Percentiles rank a stretch among this genome's conserved stretches.
Conservation (phyloP, 2,329 filamentous ascomycete species). For the Colletotrichum navitas region DNA sequence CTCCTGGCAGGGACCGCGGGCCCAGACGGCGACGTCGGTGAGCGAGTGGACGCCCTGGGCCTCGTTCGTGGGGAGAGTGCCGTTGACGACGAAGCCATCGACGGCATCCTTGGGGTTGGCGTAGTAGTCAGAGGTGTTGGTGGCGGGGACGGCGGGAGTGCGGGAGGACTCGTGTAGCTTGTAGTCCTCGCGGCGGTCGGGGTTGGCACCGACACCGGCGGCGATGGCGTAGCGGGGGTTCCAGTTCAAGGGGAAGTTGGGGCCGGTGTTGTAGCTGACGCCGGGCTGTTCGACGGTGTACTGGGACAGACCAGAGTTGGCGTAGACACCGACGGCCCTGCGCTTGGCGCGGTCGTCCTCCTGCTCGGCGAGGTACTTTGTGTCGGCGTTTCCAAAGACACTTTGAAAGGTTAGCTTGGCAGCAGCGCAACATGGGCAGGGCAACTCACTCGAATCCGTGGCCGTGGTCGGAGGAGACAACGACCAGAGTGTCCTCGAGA, state of each 20-base stretch:
- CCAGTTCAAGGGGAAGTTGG: slow-evolving; percentile 87
- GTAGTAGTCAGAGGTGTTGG: slow-evolving; percentile 69
- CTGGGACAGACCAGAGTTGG: slow-evolving; percentile 79
- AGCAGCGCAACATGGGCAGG: not conserved
- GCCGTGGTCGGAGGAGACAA: slow-evolving; percentile 90
- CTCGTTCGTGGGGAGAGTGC: slow-evolving; percentile 75
- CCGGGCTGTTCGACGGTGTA: slow-evolving; percentile 73
- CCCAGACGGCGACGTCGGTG: slow-evolving; percentile 84
- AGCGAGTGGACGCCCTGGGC: slow-evolving; percentile 80
- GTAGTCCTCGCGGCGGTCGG: slow-evolving; percentile 84
- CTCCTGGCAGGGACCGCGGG: slow-evolving; percentile 83
- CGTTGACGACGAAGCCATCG: slow-evolving; percentile 80
- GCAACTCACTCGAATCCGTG: slow-evolving; percentile 79
- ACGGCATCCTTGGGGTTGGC: slow-evolving; percentile 76
- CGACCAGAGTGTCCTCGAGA: slow-evolving; percentile 80
- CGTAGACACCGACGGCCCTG: slow-evolving; percentile 79
- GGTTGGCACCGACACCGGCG: slow-evolving; percentile 76
- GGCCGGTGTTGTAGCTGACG: slow-evolving; percentile 78
- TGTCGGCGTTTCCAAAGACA: slow-evolving; percentile 86
- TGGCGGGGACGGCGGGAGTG: slow-evolving; percentile 62
- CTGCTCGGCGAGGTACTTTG: slow-evolving; percentile 78
- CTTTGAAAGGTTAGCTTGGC: slow-evolving; percentile 40
- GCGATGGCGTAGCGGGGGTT: slow-evolving; percentile 86
- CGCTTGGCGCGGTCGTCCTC: slow-evolving; percentile 78
- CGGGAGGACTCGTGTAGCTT: slow-evolving; percentile 76